Percentiles rank a stretch among this genome's conserved stretches.
phyloP scores from a whole-genome alignment of 108 stramenopile genomes.

The Cyclotella cryptica region DNA sequence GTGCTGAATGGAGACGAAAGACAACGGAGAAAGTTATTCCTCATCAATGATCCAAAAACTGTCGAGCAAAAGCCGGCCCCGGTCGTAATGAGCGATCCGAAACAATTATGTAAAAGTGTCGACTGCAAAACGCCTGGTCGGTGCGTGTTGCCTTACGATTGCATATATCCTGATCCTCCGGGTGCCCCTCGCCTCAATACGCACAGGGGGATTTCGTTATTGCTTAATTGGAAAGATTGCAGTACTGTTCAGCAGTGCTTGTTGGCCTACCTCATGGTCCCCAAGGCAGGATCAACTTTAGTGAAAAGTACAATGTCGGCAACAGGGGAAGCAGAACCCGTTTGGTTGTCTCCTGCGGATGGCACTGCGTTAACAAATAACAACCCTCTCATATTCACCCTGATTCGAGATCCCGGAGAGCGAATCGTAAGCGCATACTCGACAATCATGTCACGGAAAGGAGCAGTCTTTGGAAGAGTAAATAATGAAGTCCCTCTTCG shows the following conservation, averaged over 20 bases:
- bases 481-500: background rate
- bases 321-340: background rate
- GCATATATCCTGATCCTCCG: background rate
- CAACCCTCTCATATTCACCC: constrained; percentile 5
- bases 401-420: background rate
- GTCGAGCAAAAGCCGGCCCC: no score
- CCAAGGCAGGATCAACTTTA: constrained; percentile 9
- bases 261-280: constrained; percentile 1
- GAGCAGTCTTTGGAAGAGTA: background rate
- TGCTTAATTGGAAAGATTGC: constrained; percentile 2
- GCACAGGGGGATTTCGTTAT: background rate
- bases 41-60: no score
- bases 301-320: background rate
- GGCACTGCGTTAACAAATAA: background rate
- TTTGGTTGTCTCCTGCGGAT: background rate
- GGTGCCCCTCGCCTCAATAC: background rate
- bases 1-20: no score
- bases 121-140: no score
- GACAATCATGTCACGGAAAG: background rate
- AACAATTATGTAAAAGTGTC: no score
- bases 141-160: background rate
- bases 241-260: background rate
- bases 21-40: no score
- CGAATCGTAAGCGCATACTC: constrained; percentile 6
- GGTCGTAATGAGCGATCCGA: no score